Base-by-base conservation (phyloP, 768 basidiomycete species). In the Phaeotremella skinneri region DNA sequence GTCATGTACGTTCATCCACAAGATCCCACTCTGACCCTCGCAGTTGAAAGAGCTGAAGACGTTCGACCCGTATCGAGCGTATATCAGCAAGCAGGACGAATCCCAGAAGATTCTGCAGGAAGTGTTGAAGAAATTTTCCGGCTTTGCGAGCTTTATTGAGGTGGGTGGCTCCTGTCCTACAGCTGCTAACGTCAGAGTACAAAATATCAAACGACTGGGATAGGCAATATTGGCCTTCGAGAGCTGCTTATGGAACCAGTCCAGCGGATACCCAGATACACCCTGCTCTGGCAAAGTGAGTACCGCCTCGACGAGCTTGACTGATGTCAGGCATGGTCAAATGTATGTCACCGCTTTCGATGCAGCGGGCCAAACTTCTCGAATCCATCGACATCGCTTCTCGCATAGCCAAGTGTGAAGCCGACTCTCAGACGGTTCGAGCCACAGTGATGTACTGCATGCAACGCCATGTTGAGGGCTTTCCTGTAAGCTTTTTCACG, bases 191-290 rank as follows among this genome's bases (percentile, higher is more conserved):
- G 0, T 23, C 50, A 75, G 74, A 66, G 69, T 21, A 74, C 71
- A 13, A 92, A 94, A 80, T 94, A 93, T 73, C 65, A 72, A 51
- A 77, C 76, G 23, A 66, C 74, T 31, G 63, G 82, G 67, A 91
- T 89, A 73, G 64, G 74, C 27, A 88, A 91, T 39, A 83, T 94
- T 56, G 91, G 90, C 43, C 80, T 97, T 55, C 83, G 92, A 26
- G 92, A 94, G 74, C 83, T 96, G 49, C 82, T 97, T 21, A 94
- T 94, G 86, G 93, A 98, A 66, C 93, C 93, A 16, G 90, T 96
- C 4, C 93, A 98, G 71, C 85, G 93, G 31, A 91, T 98, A 69
- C 92, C 93, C 3, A 82, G 94, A 64, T 97, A 97, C 78, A 93
- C 91, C 0, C 81, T 98, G 25, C 82, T 98, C 64, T 90, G 94